A percentile compares a stretch with the other conserved stretches of the same genome.
Evolutionary conservation across 139 green algal species (phyloP).

Genomic region (Chlamydomonas sphaeroides): DNA sequence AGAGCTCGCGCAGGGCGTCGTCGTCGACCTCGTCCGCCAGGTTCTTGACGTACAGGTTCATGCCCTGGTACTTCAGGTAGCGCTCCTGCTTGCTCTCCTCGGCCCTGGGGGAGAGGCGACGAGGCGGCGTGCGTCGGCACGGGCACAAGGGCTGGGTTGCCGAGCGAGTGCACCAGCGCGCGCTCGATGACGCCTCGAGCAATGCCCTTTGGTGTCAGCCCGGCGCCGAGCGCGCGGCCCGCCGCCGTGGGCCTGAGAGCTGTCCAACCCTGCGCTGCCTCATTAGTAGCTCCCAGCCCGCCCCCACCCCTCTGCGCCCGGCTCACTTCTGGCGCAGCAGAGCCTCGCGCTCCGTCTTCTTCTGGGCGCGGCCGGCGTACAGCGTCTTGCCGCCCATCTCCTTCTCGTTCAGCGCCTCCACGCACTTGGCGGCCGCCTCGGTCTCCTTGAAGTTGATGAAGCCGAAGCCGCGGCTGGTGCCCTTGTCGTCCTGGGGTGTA

Average conservation of each 20-base stretch:
- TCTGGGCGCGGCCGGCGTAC: conserved; percentile 82
- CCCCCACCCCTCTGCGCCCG: not conserved
- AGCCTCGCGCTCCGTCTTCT: conserved; percentile 89
- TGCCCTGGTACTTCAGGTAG: conserved; percentile 83
- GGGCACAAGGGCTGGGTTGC: too few species aligned
- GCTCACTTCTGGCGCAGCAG: conserved; percentile 60
- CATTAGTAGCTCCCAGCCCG: too few species aligned
- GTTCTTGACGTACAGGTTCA: conserved; percentile 98
- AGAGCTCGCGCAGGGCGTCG: conserved; percentile 67
- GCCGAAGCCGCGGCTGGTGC: conserved; percentile 87
- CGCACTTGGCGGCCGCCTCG: conserved; percentile 74
- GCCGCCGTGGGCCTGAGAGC: too few species aligned
- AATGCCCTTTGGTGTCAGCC: too few species aligned
- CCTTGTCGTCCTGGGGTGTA: conserved; percentile 72
- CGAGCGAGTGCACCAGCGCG: too few species aligned
- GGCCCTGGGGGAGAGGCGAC: not conserved
- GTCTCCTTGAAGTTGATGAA: conserved; percentile 92
- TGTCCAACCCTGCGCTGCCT: too few species aligned
- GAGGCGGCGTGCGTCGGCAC: too few species aligned
- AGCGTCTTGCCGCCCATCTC: conserved; percentile 74
- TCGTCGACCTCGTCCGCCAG: conserved; percentile 85
- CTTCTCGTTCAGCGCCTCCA: conserved; percentile 83
- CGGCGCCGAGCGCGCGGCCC: too few species aligned
- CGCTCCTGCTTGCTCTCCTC: conserved; percentile 67
- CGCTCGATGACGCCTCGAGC: too few species aligned